Percentiles rank a stretch among this genome's conserved stretches.
Conservation (phyloP, 805 yeast genomes). For the Nakazawaea laoshanensis region DNA sequence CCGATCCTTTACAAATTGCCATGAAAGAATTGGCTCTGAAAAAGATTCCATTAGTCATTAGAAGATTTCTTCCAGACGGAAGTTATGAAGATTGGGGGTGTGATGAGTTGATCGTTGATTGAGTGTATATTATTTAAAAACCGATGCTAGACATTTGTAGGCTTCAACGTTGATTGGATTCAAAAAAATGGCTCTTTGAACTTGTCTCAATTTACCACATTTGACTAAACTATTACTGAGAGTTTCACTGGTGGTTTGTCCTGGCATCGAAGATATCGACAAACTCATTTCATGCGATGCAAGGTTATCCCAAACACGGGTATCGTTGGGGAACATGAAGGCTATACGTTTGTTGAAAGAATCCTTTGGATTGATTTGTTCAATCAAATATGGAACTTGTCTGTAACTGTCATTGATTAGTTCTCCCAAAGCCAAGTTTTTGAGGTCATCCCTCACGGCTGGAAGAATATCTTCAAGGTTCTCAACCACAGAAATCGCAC, state of each 20-base stretch:
- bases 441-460: slow-evolving; percentile 61
- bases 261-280: slow-evolving; percentile 44
- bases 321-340: slow-evolving; percentile 64
- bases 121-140: slow-evolving; percentile 9
- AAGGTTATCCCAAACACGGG: slow-evolving; percentile 61
- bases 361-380: slow-evolving; percentile 35
- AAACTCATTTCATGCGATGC: slow-evolving; percentile 43
- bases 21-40: slow-evolving; percentile 93
- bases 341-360: slow-evolving; percentile 46
- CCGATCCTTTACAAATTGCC: slow-evolving; percentile 96
- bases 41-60: slow-evolving; percentile 89
- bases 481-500: slow-evolving; percentile 69
- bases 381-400: slow-evolving; percentile 51
- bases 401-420: slow-evolving; percentile 41
- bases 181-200: slow-evolving; percentile 63
- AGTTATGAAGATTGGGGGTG: slow-evolving; percentile 98
- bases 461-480: slow-evolving; percentile 46
- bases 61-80: slow-evolving; percentile 96
- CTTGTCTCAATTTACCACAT: slow-evolving; percentile 38
- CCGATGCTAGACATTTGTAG: slow-evolving; percentile 13
- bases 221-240: slow-evolving; percentile 44
- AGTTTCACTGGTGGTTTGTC: slow-evolving; percentile 38
- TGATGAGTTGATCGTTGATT: slow-evolving; percentile 90
- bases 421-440: slow-evolving; percentile 35
- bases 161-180: slow-evolving; percentile 41